Base-by-base conservation (phyloP, 2,329 filamentous ascomycete genomes). In the Ceratocystis cacaofunesta region DNA sequence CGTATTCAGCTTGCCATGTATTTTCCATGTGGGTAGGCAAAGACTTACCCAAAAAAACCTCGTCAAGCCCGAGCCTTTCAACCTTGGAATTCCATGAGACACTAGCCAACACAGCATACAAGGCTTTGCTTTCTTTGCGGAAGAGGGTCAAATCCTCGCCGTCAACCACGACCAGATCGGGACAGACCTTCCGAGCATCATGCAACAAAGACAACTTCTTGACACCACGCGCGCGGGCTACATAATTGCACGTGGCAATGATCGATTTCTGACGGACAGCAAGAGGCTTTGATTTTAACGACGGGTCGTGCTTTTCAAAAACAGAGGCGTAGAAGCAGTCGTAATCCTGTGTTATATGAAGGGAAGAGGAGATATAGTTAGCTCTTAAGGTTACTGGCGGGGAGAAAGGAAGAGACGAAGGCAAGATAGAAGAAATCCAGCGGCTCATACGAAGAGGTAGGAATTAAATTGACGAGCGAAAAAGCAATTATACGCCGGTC, bases 261-360 rank as follows among this genome's bases (percentile, higher is more conserved):
- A 96, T 96, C 73, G 91, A 89, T 76, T 96, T 96, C 75, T 96
- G 92, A 74, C 92, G 89, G 67, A 96, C 85, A 44, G 90, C 92
- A 43, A 97, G 78, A 5, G 91, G 90, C 19, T 88, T 76, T 1
- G 81, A 79, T 72, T 85, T 90, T 66, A 96, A 78, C 1, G 80
- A 78, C 0, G 91, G 90, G 69, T 88, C 85, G 72, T 88, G 87
- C 69, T 87, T 86, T 76, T 96, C 91, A 70, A 94, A 87, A 7
- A 94, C 91, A 62, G 90, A 90, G 25, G 92, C 92, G 74, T 97
- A 97, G 78, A 97, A 97, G 78, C 90, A 95, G 77, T 92, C 89
- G 73, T 91, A 89, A 74, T 89, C 85, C 85, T 87, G 32, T 57
- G 8, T 41, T 44, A 44, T 32, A 44, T 22, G 46, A 50, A n/a